Evolutionary conservation across 2,329 filamentous ascomycete genomes (phyloP), one percentile per base, ranked within the genome.

Genomic region (Onygena corvina): DNA sequence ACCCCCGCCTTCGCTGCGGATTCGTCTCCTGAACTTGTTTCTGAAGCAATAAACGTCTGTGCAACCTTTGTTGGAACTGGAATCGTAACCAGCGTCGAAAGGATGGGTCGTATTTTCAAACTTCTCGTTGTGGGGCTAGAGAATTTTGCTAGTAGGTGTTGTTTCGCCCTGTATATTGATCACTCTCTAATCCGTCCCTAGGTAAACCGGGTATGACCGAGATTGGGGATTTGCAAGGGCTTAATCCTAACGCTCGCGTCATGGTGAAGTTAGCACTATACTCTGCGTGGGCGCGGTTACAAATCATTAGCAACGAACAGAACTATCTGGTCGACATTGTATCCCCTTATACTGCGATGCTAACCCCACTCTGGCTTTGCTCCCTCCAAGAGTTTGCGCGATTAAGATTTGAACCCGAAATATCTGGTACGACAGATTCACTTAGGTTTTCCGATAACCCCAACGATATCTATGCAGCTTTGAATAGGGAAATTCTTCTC

Each of bases 181-280:
- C 31, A 8, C 7, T 38, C 40, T 33, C 53, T 59, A 44, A 59
- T 52, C 62, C 47, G 62, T 40, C 40, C 11, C 9, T 23, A 74
- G 72, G 69, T 40, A 86, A 93, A 53, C 74, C 78, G 1, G 85
- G 93, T 58, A 84, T 83, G 36, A 86, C 85, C 0, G 80, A 86
- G 18, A 96, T 98, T 61, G 92, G 92, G 12, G 93, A 98, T 57
- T 74, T 98, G 4, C 87, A 86, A 66, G 87, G 86, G 0, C 77
- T 98, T 14, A 95, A 89, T 62, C 88, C 90, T 1, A 98, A 98
- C 63, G 90, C 92, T 0, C 86, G 93, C 61, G 87, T 95, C 45
- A 98, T 98, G 92, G 87, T 98, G 49, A 94, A 94, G 66, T 92
- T 96, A 79, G 84, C 92, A 0, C 84, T 98, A 1, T 94, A 94